Conservation (phyloP, 805 yeast genomes). For the Blastobotrys chiropterorum region DNA sequence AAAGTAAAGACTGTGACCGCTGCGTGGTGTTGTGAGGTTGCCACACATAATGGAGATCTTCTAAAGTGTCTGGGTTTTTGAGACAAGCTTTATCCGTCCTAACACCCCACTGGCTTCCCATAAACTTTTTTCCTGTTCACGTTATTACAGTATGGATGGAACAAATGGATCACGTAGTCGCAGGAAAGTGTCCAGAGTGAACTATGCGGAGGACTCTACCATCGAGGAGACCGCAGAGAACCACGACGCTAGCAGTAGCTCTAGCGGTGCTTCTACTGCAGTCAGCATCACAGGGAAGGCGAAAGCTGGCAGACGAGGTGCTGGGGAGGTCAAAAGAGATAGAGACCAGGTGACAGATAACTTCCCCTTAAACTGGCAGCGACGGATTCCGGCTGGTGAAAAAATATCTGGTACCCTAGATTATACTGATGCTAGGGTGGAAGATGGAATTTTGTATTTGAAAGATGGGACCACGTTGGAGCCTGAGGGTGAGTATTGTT, state of each 20-base stretch:
- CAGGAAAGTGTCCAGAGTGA: conserved; percentile 21
- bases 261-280: conserved; percentile 1
- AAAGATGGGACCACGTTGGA: conserved; percentile 23
- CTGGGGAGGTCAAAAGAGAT: not conserved
- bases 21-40: not conserved
- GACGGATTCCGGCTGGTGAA: conserved; percentile 24
- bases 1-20: too few species aligned
- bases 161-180: conserved; percentile 1
- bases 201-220: conserved; percentile 23
- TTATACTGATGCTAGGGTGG: conserved; percentile 25
- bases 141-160: not conserved
- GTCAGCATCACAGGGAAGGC: not conserved
- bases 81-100: not conserved
- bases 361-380: conserved; percentile 28
- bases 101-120: not conserved
- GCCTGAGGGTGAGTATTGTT: conserved; percentile 25
- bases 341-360: conserved; percentile 4
- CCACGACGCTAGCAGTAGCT: not conserved
- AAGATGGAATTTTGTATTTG: conserved; percentile 26
- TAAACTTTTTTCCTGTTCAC: not conserved
- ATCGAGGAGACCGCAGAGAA: conserved; percentile 3
- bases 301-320: not conserved
- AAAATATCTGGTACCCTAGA: conserved; percentile 28
- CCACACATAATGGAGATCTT: not conserved
- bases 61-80: not conserved